Conservation (phyloP, 345 rosid species). For the Populus tremula region DNA sequence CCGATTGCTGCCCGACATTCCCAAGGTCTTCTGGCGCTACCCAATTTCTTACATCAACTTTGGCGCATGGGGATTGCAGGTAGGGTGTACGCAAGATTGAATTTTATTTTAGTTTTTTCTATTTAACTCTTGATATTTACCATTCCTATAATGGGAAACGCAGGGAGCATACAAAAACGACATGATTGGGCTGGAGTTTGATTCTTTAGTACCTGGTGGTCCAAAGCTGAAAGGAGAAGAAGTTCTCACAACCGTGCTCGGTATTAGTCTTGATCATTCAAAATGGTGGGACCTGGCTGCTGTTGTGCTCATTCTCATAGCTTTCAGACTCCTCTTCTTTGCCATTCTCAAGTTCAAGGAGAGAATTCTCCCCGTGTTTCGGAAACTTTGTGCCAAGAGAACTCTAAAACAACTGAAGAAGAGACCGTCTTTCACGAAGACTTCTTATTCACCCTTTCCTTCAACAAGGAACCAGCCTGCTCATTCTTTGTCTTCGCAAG, state of each 20-base stretch:
- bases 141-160: slow-evolving; percentile 8
- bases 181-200: slow-evolving; percentile 73
- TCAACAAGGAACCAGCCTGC: slow-evolving; percentile 60
- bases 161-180: slow-evolving; percentile 85
- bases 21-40: slow-evolving; percentile 51
- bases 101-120: background rate
- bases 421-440: slow-evolving; percentile 72
- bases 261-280: slow-evolving; percentile 45
- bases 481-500: slow-evolving; percentile 67
- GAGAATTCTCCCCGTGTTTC: slow-evolving; percentile 55
- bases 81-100: slow-evolving; percentile 7
- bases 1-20: slow-evolving; percentile 41
- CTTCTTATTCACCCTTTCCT: slow-evolving; percentile 33
- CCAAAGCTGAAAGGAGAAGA: slow-evolving; percentile 63
- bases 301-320: slow-evolving; percentile 45
- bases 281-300: slow-evolving; percentile 91
- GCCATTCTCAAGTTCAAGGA: slow-evolving; percentile 68
- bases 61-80: slow-evolving; percentile 56
- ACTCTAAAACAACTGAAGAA: slow-evolving; percentile 55
- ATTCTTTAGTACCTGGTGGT: slow-evolving; percentile 54
- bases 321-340: slow-evolving; percentile 67
- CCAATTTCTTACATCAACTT: slow-evolving; percentile 49
- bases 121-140: background rate
- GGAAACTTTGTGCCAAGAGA: slow-evolving; percentile 48
- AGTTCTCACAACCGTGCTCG: slow-evolving; percentile 48